These are phyloP conservation scores for Claviceps digitariae DNA, from an alignment of 2,329 filamentous ascomycete genomes.

Conservation along the genomic window DNA sequence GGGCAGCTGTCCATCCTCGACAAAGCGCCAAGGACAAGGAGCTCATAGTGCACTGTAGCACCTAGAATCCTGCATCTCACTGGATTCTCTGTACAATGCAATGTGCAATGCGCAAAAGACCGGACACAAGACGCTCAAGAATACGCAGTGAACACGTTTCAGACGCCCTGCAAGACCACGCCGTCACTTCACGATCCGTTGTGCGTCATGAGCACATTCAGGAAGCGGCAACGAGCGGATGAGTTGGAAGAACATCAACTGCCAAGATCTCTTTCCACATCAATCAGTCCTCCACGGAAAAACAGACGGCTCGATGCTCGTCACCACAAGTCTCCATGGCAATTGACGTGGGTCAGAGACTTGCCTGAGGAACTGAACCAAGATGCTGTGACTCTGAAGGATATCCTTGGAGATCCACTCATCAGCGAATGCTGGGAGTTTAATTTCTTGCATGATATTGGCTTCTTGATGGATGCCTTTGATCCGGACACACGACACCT, in stretches of 20 bases:
- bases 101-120: background rate
- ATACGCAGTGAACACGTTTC: background rate
- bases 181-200: background rate
- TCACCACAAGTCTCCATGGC: constrained; percentile 48
- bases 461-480: constrained; percentile 41
- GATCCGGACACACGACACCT: constrained; percentile 34
- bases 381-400: constrained; percentile 50
- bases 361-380: constrained; percentile 45
- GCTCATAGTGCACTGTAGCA: background rate
- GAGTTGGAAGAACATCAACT: constrained; percentile 2
- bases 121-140: background rate
- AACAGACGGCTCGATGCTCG: constrained; percentile 11
- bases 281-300: constrained; percentile 34
- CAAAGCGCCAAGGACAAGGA: background rate
- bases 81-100: too few species aligned
- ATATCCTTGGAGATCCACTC: constrained; percentile 60
- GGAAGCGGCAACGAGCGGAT: constrained; percentile 17
- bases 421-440: constrained; percentile 62
- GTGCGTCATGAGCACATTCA: constrained; percentile 16
- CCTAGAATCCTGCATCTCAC: too few species aligned
- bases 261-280: constrained; percentile 17
- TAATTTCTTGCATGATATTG: constrained; percentile 50
- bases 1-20: background rate
- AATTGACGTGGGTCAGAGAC: constrained; percentile 56
- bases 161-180: background rate